Conservation (phyloP, 163 green algal species). For the Chlamydomonas reinhardtii region DNA sequence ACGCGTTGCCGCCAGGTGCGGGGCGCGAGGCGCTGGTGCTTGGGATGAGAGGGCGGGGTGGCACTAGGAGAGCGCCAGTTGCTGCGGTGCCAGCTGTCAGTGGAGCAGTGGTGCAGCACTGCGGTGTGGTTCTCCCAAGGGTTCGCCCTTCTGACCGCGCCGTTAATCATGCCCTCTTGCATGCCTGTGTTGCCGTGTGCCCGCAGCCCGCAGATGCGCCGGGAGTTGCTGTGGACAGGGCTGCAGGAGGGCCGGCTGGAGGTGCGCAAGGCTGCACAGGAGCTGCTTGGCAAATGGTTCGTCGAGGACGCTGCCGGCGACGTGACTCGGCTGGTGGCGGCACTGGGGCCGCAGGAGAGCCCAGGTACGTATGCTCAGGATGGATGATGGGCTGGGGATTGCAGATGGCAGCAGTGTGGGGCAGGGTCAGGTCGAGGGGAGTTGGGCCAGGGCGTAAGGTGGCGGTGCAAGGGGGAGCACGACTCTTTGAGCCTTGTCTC, state of each 20-base stretch:
- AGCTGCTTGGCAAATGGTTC: constrained; percentile 23
- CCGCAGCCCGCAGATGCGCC: not conserved
- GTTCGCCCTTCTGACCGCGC: no score
- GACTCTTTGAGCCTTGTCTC: no score
- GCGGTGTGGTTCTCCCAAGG: no score
- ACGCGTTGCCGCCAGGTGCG: not conserved
- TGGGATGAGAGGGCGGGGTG: not conserved
- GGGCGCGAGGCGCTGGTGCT: not conserved
- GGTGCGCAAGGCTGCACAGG: constrained; percentile 13
- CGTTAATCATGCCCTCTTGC: not conserved
- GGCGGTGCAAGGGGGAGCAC: no score
- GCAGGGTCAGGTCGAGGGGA: not conserved
- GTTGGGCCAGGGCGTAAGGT: not conserved
- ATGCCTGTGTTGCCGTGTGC: not conserved
- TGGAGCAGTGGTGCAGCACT: no score
- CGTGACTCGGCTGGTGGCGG: not conserved
- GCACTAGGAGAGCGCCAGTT: no score
- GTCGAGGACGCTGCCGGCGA: not conserved
- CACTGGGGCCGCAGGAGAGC: not conserved
- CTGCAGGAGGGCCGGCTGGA: constrained; percentile 13
- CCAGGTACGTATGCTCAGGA: not conserved
- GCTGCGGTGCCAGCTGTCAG: not conserved
- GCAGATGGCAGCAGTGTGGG: not conserved
- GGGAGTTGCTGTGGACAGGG: constrained; percentile 14
- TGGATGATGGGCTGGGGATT: not conserved